Base-by-base conservation (phyloP, 2,329 filamentous ascomycete species). In the Aureobasidium sp. region DNA sequence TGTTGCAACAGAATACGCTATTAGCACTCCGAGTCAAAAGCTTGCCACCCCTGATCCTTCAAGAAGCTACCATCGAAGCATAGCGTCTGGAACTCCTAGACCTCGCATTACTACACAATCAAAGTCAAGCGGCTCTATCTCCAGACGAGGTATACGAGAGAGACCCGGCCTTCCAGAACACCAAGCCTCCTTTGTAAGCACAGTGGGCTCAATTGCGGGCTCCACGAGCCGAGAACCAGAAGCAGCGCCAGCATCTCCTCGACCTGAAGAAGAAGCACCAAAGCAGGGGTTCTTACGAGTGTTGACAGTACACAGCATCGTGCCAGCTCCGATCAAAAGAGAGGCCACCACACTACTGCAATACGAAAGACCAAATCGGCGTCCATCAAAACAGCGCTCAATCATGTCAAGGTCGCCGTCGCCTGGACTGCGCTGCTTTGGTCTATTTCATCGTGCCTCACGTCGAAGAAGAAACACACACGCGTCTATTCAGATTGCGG, bases 261-360 rank as follows among this genome's bases (percentile, higher is more conserved):
- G 7, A 37, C n/a, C 13, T 7, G 55, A 37, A 47, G 29, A 39
- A 48, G 32, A 47, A 15, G n/a, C 43, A 34, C 55, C 55, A 8
- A 48, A 48, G 20, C 55, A 47, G n/a, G 43, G 34, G 1, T 13
- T 48, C 17, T 9, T 27, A 8, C 55, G 55, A 59, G 39, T 34
- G 5, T 59, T 59, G 55, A 59, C 55, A 0, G 34, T 59, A 27
- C 41, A 59, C 43, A 59, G 55, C 27, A 48, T 59, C 24, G 55
- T 59, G 9, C 32, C 29, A 29, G 55, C 32, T 29, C 29, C 43
- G 4, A 29, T 59, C 29, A 59, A 8, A 39, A 32, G 55, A 39
- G 29, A 59, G 20, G 26, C 43, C 0, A 47, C 37, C 9, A 36
- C 29, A 8, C 2, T 44, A 8, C 20, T 37, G 27, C 20, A n/a